Percentiles rank a stretch among this genome's conserved stretches.
Conservation (phyloP, 495 filamentous ascomycete species). For the Talaromyces borbonicus region DNA sequence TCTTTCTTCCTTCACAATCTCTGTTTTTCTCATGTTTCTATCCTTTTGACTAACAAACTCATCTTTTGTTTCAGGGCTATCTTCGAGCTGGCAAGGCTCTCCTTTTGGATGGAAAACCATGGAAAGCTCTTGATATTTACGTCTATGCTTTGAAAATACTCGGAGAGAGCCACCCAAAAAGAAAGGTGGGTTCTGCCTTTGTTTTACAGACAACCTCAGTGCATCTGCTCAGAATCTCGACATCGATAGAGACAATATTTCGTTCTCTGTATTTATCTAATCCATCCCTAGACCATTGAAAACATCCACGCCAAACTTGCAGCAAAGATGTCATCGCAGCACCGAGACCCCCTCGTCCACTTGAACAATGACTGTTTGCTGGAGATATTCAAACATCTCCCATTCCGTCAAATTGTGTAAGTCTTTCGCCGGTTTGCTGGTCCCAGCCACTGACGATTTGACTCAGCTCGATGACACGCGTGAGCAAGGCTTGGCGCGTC, state of each 20-base stretch:
- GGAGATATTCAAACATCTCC: constrained; percentile 35
- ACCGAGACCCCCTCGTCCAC: constrained; percentile 34
- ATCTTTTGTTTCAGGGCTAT: constrained; percentile 44
- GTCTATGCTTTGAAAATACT: constrained; percentile 46
- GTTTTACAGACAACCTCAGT: background rate
- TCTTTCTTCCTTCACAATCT: background rate
- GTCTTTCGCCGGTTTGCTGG: no score
- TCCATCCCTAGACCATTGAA: constrained; percentile 26
- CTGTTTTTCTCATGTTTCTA: background rate
- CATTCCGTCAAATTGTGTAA: constrained; percentile 42
- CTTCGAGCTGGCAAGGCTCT: constrained; percentile 54
- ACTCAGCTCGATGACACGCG: constrained; percentile 36
- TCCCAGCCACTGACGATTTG: background rate
- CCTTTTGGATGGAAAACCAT: constrained; percentile 40
- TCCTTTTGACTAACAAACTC: constrained; percentile 4
- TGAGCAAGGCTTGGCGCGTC: constrained; percentile 42
- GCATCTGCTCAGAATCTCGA: no score
- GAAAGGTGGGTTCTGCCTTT: constrained; percentile 26
- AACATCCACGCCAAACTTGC: constrained; percentile 36
- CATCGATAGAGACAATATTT: no score
- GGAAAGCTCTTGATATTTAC: constrained; percentile 50
- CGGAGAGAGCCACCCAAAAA: constrained; percentile 29
- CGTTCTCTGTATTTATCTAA: no score
- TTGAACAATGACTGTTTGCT: constrained; percentile 40
- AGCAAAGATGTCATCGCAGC: constrained; percentile 19